These are phyloP conservation scores for Fusarium paranaense DNA, from an alignment of 2,329 filamentous ascomycete genomes.

Conservation along the genomic window DNA sequence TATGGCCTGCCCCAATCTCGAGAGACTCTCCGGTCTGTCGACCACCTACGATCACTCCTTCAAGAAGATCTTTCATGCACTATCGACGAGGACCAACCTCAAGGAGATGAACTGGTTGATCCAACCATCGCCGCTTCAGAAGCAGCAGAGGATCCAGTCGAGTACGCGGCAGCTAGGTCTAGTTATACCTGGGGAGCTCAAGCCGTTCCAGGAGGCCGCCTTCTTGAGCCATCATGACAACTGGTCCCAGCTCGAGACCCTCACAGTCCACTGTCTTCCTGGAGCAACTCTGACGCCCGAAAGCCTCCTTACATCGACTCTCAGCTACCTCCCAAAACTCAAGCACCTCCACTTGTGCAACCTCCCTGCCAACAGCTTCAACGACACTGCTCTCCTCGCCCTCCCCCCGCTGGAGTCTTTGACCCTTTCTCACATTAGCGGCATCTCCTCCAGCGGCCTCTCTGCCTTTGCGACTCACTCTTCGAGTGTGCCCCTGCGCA, in stretches of 20 bases:
- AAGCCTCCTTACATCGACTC: slow-evolving; percentile 62
- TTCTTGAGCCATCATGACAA: slow-evolving; percentile 65
- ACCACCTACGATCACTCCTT: slow-evolving; percentile 67
- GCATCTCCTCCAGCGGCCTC: slow-evolving; percentile 67
- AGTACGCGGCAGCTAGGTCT: slow-evolving; percentile 47
- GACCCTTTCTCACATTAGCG: slow-evolving; percentile 66
- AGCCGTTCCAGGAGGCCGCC: slow-evolving; percentile 51
- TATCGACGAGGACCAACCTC: slow-evolving; percentile 67
- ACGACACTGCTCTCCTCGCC: slow-evolving; percentile 65
- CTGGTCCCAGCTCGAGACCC: slow-evolving; percentile 66
- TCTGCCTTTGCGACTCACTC: slow-evolving; percentile 66
- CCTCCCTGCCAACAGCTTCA: slow-evolving; percentile 67
- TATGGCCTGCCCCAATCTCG: slow-evolving; percentile 74
- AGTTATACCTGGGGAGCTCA: slow-evolving; percentile 46
- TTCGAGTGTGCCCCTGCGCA: slow-evolving; percentile 58
- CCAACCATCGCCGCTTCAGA: slow-evolving; percentile 48
- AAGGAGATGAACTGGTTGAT: slow-evolving; percentile 71
- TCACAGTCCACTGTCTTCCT: slow-evolving; percentile 70
- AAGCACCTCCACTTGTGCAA: slow-evolving; percentile 70
- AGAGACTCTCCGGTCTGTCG: slow-evolving; percentile 67
- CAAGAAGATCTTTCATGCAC: slow-evolving; percentile 67
- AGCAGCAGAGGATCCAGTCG: slow-evolving; percentile 47
- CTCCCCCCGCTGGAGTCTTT: slow-evolving; percentile 67
- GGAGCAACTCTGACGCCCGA: slow-evolving; percentile 66
- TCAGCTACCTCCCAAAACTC: slow-evolving; percentile 65